Percentiles rank a stretch among this genome's conserved stretches.
Evolutionary conservation across 75 land plant genomes (phyloP).

Genomic region (Sequoiadendron giganteum): DNA sequence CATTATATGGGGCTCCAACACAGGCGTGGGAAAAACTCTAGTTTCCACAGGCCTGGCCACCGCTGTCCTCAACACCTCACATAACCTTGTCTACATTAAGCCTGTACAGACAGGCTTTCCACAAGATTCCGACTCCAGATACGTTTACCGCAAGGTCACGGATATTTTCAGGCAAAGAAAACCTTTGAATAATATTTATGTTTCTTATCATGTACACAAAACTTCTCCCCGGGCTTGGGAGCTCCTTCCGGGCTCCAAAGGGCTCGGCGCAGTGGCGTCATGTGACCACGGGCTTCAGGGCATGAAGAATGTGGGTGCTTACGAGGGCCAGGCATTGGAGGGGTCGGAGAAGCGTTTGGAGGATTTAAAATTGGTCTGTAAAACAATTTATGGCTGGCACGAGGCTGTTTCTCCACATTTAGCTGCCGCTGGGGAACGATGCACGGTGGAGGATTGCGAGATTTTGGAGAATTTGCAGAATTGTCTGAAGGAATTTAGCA

Average conservation of each 20-base stretch:
- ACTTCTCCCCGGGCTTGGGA: constrained; percentile 44
- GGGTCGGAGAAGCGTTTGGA: constrained; percentile 16
- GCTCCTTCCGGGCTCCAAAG: background rate
- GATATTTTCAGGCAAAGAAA: constrained; percentile 29
- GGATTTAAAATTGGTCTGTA: constrained; percentile 38
- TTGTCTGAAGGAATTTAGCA: constrained; percentile 16
- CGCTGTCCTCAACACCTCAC: constrained; percentile 28
- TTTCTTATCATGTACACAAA: constrained; percentile 50
- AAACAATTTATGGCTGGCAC: constrained; percentile 80
- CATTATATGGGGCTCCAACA: constrained; percentile 89
- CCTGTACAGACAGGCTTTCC: constrained; percentile 97
- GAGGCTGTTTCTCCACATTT: constrained; percentile 88
- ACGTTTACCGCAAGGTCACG: constrained; percentile 53
- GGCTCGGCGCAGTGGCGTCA: constrained; percentile 5
- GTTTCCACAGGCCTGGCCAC: constrained; percentile 79
- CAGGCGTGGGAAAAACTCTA: constrained; percentile 92
- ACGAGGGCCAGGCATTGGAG: constrained; percentile 9
- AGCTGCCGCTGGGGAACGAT: constrained; percentile 72
- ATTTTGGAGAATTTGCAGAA: constrained; percentile 34
- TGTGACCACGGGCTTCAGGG: constrained; percentile 2
- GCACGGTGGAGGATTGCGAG: constrained; percentile 43
- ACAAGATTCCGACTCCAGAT: constrained; percentile 80
- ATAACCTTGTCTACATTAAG: constrained; percentile 67
- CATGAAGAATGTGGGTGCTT: background rate
- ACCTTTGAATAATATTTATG: constrained; percentile 19